These are phyloP conservation scores for Starmera pachycereana DNA, from an alignment of 805 yeast species.

Conservation along the genomic window DNA sequence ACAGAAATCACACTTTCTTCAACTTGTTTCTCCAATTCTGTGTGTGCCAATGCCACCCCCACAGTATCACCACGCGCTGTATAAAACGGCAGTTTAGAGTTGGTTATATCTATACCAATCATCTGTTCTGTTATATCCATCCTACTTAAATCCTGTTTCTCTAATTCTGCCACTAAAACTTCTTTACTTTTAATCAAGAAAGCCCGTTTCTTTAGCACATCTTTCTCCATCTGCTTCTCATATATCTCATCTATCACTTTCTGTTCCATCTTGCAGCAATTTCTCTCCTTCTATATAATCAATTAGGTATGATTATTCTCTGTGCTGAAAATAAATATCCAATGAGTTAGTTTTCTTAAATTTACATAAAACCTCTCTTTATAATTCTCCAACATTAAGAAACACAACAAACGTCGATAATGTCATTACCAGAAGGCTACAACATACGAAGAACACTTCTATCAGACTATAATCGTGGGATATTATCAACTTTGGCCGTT, in stretches of 20 bases:
- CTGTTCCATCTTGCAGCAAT: background rate
- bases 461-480: constrained; percentile 53
- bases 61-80: background rate
- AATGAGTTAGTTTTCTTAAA: background rate
- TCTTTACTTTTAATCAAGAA: background rate
- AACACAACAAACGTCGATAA: background rate
- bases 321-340: background rate
- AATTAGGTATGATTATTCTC: background rate
- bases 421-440: constrained; percentile 53
- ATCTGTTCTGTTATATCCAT: background rate
- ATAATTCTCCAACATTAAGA: background rate
- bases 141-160: background rate
- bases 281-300: background rate
- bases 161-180: background rate
- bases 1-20: background rate
- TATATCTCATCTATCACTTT: background rate
- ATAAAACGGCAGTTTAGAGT: background rate
- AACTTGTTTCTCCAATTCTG: background rate
- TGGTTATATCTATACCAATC: background rate
- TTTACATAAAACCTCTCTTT: background rate
- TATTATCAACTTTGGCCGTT: constrained; percentile 49
- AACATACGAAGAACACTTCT: constrained; percentile 44
- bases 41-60: background rate
- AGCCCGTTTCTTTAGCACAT: background rate
- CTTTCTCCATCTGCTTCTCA: background rate